Evolutionary conservation across 768 basidiomycete species (phyloP).

Genomic region (Lactifluus subvellereus): DNA sequence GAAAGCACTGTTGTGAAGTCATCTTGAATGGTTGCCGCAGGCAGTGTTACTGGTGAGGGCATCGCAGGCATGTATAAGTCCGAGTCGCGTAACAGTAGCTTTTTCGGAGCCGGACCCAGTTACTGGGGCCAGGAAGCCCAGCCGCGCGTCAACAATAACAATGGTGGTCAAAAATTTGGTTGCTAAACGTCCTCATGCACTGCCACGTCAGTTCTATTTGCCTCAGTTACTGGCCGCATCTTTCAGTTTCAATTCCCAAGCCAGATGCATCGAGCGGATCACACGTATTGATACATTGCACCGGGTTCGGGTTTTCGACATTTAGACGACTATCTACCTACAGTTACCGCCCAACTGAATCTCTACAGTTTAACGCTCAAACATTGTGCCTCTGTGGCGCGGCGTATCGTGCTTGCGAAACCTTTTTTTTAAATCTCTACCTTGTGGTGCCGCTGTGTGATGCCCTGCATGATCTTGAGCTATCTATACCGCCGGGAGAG

Average conservation of each 20-base stretch:
- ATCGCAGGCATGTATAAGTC: neutral
- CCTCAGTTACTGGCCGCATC: no score
- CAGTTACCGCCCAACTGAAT: neutral
- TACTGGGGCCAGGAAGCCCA: neutral
- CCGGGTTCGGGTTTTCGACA: no score
- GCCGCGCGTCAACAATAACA: neutral
- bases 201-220: no score
- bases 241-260: no score
- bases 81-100: neutral
- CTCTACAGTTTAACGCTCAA: no score
- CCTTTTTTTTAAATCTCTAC: no score
- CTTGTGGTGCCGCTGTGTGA: neutral
- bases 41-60: slow-evolving; percentile 14
- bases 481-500: neutral
- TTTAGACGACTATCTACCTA: no score
- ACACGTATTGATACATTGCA: neutral
- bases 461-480: neutral
- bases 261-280: no score
- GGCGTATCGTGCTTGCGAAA: no score
- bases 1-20: slow-evolving; percentile 21
- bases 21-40: slow-evolving; percentile 22
- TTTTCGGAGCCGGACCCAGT: neutral
- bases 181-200: neutral
- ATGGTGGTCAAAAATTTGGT: neutral
- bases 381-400: no score